Evolutionary conservation across 2,329 filamentous ascomycete genomes (phyloP).

Genomic region (Penicillium sp.): DNA sequence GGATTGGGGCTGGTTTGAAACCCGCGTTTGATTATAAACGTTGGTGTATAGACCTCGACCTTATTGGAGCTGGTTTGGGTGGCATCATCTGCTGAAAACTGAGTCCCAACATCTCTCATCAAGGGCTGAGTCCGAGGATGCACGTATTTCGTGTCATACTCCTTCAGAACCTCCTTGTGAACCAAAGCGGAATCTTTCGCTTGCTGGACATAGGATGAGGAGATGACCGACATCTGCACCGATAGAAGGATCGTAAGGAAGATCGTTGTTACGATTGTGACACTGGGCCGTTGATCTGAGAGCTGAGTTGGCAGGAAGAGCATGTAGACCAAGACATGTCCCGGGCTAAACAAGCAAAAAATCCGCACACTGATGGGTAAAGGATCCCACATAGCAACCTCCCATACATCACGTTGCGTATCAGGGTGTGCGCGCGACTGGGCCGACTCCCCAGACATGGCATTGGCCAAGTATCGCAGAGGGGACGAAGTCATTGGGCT

Average conservation of each 20-base stretch:
- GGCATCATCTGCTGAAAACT: slow-evolving; percentile 56
- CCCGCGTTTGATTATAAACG: slow-evolving; percentile 64
- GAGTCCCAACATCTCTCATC: slow-evolving; percentile 74
- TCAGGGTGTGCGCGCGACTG: slow-evolving; percentile 75
- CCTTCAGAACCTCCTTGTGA: slow-evolving; percentile 86
- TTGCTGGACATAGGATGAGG: slow-evolving; percentile 74
- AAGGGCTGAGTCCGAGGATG: slow-evolving; percentile 81
- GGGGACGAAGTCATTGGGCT: slow-evolving; percentile 76
- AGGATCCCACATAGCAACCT: slow-evolving; percentile 90
- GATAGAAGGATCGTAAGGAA: slow-evolving; percentile 72
- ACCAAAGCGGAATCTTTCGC: slow-evolving; percentile 79
- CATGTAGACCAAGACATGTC: slow-evolving; percentile 87
- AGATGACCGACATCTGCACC: slow-evolving; percentile 70
- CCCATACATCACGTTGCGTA: slow-evolving; percentile 84
- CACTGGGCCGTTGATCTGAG: slow-evolving; percentile 75
- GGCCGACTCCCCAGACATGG: slow-evolving; percentile 68
- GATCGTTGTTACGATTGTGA: slow-evolving; percentile 81
- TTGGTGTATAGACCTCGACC: slow-evolving; percentile 62
- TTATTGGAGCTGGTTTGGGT: slow-evolving; percentile 46
- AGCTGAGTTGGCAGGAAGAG: slow-evolving; percentile 76
- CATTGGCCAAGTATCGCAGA: slow-evolving; percentile 66
- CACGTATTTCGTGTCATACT: slow-evolving; percentile 95
- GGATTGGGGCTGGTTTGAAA: slow-evolving; percentile 83
- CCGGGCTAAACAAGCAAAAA: slow-evolving; percentile 88
- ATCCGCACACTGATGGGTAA: slow-evolving; percentile 76